Conservation (phyloP, 2,329 filamentous ascomycete genomes). For the Nemania abortiva region DNA sequence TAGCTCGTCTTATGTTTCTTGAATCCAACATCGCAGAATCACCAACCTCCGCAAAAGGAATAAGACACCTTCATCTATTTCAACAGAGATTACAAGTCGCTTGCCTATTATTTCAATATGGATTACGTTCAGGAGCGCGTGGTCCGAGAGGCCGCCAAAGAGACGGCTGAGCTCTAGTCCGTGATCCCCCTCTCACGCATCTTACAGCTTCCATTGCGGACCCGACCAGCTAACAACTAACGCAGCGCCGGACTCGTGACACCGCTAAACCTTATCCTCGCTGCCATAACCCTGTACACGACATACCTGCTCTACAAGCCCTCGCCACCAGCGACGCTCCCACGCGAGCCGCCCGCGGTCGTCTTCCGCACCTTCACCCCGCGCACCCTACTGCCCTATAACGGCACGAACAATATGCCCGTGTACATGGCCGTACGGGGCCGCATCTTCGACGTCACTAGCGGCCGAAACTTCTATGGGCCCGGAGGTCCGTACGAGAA, state of each 20-base stretch:
- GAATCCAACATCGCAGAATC: not conserved
- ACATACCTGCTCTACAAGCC: conserved; percentile 68
- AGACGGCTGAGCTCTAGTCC: conserved; percentile 41
- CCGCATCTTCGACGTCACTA: conserved; percentile 88
- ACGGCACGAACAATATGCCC: conserved; percentile 78
- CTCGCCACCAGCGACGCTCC: conserved; percentile 59
- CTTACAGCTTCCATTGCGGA: conserved; percentile 1
- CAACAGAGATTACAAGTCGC: not conserved
- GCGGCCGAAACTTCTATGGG: conserved; percentile 93
- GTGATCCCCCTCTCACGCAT: conserved; percentile 4
- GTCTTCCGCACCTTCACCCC: conserved; percentile 80
- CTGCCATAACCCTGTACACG: conserved; percentile 68
- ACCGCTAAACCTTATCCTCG: conserved; percentile 72
- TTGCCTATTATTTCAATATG: conserved; percentile 54
- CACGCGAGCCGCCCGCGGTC: conserved; percentile 66
- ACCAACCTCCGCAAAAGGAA: not conserved
- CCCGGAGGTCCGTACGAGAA: conserved; percentile 95
- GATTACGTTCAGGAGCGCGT: conserved; percentile 70
- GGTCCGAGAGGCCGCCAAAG: conserved; percentile 64
- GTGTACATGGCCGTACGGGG: conserved; percentile 94
- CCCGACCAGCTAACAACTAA: conserved; percentile 16
- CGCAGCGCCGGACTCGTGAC: conserved; percentile 63
- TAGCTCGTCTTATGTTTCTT: not conserved
- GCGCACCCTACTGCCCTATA: conserved; percentile 84
- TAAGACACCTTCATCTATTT: not conserved